Evolutionary conservation across 768 basidiomycete species (phyloP), one percentile per base, ranked within the genome.

Genomic region (Pluteus cervinus): DNA sequence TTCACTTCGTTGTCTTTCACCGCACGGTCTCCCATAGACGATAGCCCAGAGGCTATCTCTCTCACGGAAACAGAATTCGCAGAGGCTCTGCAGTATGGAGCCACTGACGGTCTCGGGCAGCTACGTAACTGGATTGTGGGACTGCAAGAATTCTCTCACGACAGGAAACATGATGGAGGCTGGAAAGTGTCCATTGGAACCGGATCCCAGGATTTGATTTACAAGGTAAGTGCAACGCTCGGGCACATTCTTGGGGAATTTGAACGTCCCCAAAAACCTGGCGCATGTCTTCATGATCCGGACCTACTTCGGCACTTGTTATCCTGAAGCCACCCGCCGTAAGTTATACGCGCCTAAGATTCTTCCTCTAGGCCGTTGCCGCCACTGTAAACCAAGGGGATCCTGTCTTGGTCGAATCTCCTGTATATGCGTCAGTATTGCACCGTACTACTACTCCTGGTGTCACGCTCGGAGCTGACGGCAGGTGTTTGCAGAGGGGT

Each of bases 171-270:
- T 29, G 71, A 66, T 2, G 77, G 75, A 47, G 81, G 78, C 5
- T 98, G 92, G 91, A 64, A 66, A 29, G 56, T 92, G 7, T 79
- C 76, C 28, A 63, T 96, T 7, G 90, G 92, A 2, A 69, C 71
- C 26, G 93, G 93, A 8, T 87, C 86, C 29, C 93, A 96, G 60
- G 91, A 96, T 65, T 54, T 90, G 46, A 75, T 97, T 34, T 83
- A 71, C 63, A 96, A 93, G 75, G 90, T 86, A 37, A 4, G 65
- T 37, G 10, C n/a, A 36, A 22, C 11, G 11, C 22, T 29, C 23
- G 9, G 30, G 7, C 7, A 7, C 9, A 16, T 7, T 7, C 15
- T 8, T 32, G 30, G 7, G 20, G 7, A n/a, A n/a, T n/a, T n/a
- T n/a, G n/a, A n/a, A n/a, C n/a, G n/a, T n/a, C n/a, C n/a, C n/a